Base-by-base conservation (phyloP, 1,284 basidiomycete genomes). In the Athelia sp. region DNA sequence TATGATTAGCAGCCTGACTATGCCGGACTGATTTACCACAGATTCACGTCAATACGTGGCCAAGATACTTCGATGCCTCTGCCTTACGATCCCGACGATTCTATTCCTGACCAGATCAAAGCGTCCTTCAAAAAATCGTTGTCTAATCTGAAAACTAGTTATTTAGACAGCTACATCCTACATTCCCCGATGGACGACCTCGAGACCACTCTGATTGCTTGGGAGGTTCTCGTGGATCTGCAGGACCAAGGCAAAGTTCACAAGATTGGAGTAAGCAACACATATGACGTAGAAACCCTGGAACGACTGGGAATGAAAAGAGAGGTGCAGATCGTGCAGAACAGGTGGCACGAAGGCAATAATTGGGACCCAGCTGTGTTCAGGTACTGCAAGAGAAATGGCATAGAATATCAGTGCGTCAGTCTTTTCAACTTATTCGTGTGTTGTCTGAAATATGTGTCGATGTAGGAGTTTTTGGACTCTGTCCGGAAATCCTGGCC, bases 381-480 rank as follows among this genome's bases (percentile, higher is more conserved):
- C 55, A 62, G 63, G 47, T 84, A 80, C 56, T 85, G 82, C 58
- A 70, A 62, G 52, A 63, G 73, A 48, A 69, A 82, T 46, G 77
- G 67, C 8, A 83, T 87, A 18, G 75, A 81, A 61, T 91, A 91
- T 58, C 86, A 90, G 86, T 90, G 53, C 52, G 82, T 70, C 17
- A 31, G 35, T 52, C 52, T 48, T n/a, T 45, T 48, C 19, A 47
- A 50, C 45, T 26, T 36, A n/a, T n/a, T n/a, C n/a, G n/a, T n/a
- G n/a, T 11, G 23, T 29, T n/a, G n/a, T n/a, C n/a, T n/a, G n/a
- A n/a, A n/a, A n/a, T n/a, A n/a, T n/a, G n/a, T n/a, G n/a, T 34
- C 23, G 11, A n/a, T 54, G n/a, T n/a, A 90, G 88, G 60, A 88
- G 87, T 10, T 93, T 93, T 66, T 92, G 90, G 90, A 92, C 90